Conservation (phyloP, 2,329 filamentous ascomycete species). For the Alternaria arborescens region DNA sequence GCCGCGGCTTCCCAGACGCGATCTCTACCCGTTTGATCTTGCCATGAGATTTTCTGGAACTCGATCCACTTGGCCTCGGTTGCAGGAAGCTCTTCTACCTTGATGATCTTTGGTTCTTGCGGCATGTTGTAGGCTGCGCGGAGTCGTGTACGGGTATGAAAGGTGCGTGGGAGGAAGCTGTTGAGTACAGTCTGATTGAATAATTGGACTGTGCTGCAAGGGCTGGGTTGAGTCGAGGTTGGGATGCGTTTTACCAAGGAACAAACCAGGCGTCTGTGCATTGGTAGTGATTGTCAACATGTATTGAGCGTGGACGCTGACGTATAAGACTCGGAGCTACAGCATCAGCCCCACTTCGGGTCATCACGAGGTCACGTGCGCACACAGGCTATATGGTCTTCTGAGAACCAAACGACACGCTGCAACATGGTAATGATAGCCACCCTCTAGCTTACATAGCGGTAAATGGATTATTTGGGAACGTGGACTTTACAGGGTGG, state of each 20-base stretch:
- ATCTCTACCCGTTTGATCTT: conserved; percentile 55
- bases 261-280: neutral
- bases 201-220: neutral
- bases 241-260: neutral
- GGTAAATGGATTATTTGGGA: too few species aligned
- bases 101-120: conserved; percentile 39
- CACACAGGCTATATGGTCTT: too few species aligned
- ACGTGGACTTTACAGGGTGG: neutral
- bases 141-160: conserved; percentile 22
- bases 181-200: neutral
- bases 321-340: conserved; percentile 20
- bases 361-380: conserved; percentile 19
- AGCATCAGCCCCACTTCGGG: conserved; percentile 20
- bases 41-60: conserved; percentile 63
- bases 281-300: conserved; percentile 1
- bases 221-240: neutral
- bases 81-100: conserved; percentile 58
- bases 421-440: neutral
- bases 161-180: conserved; percentile 11
- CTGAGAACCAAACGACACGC: neutral
- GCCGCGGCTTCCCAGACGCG: conserved; percentile 62
- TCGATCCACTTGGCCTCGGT: conserved; percentile 66
- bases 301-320: conserved; percentile 11
- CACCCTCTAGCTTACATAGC: neutral
- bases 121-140: conserved; percentile 46